phyloP scores from a whole-genome alignment of 192 early-diverging fungal genomes.

The Martensiomyces pterosporus region DNA sequence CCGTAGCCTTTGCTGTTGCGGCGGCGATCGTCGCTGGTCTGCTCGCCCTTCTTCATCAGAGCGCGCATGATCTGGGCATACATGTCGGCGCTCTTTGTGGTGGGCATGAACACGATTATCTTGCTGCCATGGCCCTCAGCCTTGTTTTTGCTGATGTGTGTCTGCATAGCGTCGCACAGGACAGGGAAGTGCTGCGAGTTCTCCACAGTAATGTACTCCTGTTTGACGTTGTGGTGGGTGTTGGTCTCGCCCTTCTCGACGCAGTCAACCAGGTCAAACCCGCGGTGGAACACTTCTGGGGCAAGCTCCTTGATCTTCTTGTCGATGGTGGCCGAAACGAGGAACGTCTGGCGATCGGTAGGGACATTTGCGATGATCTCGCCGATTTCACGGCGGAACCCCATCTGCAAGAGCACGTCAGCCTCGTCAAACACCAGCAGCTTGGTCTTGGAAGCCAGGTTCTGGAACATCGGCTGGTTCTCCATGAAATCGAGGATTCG shows the following conservation, averaged over 20 bases:
- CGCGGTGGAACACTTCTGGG: constrained; percentile 55
- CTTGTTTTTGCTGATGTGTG: constrained; percentile 47
- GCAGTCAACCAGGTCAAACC: constrained; percentile 73
- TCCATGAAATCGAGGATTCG: constrained; percentile 75
- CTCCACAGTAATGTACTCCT: constrained; percentile 68
- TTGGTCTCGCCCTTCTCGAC: constrained; percentile 81
- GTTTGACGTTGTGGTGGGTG: constrained; percentile 75
- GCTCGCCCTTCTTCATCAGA: constrained; percentile 20
- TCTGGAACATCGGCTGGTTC: constrained; percentile 53
- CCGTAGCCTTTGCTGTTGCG: background rate
- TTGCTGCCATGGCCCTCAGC: constrained; percentile 60
- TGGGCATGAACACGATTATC: constrained; percentile 87
- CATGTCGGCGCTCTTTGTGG: constrained; percentile 55
- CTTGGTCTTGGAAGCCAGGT: constrained; percentile 47
- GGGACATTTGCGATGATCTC: constrained; percentile 62
- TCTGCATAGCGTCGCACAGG: constrained; percentile 62
- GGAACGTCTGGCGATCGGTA: constrained; percentile 72
- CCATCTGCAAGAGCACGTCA: constrained; percentile 92
- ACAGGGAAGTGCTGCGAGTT: constrained; percentile 58
- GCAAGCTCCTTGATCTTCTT: constrained; percentile 66
- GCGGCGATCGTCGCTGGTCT: background rate
- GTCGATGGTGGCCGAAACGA: constrained; percentile 92
- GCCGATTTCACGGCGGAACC: constrained; percentile 83
- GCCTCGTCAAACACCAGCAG: constrained; percentile 90
- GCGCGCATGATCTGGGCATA: constrained; percentile 23